Evolutionary conservation across 768 basidiomycete species (phyloP).

Genomic region (Boletus edulis): DNA sequence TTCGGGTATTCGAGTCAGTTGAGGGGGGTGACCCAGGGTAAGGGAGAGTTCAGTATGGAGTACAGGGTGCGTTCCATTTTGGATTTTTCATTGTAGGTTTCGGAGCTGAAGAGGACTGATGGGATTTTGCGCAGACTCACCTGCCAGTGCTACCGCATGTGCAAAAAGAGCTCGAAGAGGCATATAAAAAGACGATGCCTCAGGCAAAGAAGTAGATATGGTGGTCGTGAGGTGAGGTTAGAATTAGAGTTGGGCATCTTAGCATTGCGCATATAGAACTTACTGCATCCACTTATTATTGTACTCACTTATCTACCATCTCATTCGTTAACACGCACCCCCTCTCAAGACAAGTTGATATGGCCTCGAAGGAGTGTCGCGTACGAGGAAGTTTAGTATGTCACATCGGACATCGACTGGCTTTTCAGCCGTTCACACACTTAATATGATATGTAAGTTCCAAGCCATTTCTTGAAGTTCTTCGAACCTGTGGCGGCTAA

Average conservation of each 20-base stretch:
- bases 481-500: no score
- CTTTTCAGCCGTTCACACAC: no score
- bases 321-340: background rate
- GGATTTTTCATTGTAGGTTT: background rate
- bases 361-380: no score
- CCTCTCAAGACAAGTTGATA: background rate
- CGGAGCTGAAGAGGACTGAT: background rate
- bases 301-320: conserved; percentile 12
- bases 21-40: conserved; percentile 93
- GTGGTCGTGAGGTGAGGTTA: background rate
- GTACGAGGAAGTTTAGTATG: no score
- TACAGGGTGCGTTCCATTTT: conserved; percentile 53
- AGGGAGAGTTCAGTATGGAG: conserved; percentile 85
- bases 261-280: conserved; percentile 17
- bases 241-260: conserved; percentile 1
- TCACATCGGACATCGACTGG: no score
- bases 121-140: conserved; percentile 52
- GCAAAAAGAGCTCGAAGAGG: conserved; percentile 87
- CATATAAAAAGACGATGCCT: conserved; percentile 75
- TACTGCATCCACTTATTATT: conserved; percentile 14
- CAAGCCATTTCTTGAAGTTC: no score
- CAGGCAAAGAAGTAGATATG: conserved; percentile 65
- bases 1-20: conserved; percentile 95
- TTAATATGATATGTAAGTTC: no score
- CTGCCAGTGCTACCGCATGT: conserved; percentile 80